Conservation (phyloP, 2,329 filamentous ascomycete genomes). For the Trichoderma oligosporum region DNA sequence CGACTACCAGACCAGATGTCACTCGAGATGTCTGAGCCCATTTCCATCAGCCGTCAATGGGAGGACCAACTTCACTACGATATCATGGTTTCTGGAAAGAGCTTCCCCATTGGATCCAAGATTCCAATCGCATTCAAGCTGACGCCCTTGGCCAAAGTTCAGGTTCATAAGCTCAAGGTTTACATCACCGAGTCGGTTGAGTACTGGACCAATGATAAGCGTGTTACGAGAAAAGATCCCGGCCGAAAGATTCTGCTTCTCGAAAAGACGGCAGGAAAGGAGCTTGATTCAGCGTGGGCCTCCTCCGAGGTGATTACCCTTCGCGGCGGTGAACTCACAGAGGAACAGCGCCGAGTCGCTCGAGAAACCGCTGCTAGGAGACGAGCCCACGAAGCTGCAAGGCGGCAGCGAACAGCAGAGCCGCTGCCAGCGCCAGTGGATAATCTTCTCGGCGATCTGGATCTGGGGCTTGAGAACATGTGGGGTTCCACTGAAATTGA, state of each 20-base stretch:
- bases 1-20: conserved; percentile 84
- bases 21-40: conserved; percentile 85
- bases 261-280: conserved; percentile 80
- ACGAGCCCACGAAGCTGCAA: conserved; percentile 53
- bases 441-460: conserved; percentile 78
- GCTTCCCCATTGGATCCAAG: conserved; percentile 81
- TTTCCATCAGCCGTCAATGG: conserved; percentile 90
- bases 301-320: conserved; percentile 73
- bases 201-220: conserved; percentile 82
- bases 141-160: conserved; percentile 87
- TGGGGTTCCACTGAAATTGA: conserved; percentile 91
- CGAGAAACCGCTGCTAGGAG: conserved; percentile 45
- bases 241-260: conserved; percentile 81
- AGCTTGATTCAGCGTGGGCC: conserved; percentile 67
- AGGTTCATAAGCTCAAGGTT: conserved; percentile 88
- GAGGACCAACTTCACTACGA: conserved; percentile 95
- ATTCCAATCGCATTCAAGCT: conserved; percentile 94
- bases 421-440: conserved; percentile 51
- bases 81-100: conserved; percentile 93
- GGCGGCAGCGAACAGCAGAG: conserved; percentile 37
- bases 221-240: conserved; percentile 78
- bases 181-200: conserved; percentile 87
- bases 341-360: conserved; percentile 46
- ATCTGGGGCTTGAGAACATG: conserved; percentile 64
- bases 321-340: conserved; percentile 71